phyloP scores from a whole-genome alignment of 2,329 filamentous ascomycete genomes.

The Aspergillus quadricinctus region DNA sequence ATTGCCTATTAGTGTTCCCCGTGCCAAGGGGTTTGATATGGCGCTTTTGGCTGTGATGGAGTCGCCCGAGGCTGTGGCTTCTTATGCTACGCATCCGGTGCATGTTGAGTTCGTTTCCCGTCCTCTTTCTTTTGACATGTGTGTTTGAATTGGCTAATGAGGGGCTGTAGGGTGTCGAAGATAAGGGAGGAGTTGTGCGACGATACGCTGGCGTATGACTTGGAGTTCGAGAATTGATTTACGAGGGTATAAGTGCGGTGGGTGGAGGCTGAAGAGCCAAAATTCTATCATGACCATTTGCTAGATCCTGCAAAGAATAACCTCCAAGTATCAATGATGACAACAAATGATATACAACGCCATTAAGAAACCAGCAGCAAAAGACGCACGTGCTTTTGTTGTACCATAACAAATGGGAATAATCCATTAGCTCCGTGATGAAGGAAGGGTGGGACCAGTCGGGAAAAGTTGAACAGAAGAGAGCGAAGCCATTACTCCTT shows the following conservation, averaged over 20 bases:
- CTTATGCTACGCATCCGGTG: constrained; percentile 44
- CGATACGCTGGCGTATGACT: constrained; percentile 40
- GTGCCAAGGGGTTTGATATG: constrained; percentile 44
- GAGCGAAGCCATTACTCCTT: constrained; percentile 32
- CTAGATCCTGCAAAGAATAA: neutral
- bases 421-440: constrained; percentile 17
- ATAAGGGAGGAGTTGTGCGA: constrained; percentile 40
- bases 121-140: neutral
- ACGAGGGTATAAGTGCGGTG: neutral
- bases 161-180: constrained; percentile 32
- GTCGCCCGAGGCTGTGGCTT: constrained; percentile 37
- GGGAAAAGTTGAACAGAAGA: constrained; percentile 8
- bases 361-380: constrained; percentile 2
- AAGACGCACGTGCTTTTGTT: constrained; percentile 5
- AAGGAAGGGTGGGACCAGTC: constrained; percentile 7
- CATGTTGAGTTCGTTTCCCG: constrained; percentile 41
- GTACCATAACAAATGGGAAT: constrained; percentile 2
- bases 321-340: neutral
- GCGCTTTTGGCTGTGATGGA: constrained; percentile 45
- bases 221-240: constrained; percentile 28
- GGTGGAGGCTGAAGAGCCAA: neutral
- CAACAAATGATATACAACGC: constrained; percentile 7
- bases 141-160: neutral
- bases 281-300: neutral
- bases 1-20: constrained; percentile 36